These are phyloP conservation scores for Trichocomaceae sp. DNA, from an alignment of 2,329 filamentous ascomycete genomes.

Conservation along the genomic window DNA sequence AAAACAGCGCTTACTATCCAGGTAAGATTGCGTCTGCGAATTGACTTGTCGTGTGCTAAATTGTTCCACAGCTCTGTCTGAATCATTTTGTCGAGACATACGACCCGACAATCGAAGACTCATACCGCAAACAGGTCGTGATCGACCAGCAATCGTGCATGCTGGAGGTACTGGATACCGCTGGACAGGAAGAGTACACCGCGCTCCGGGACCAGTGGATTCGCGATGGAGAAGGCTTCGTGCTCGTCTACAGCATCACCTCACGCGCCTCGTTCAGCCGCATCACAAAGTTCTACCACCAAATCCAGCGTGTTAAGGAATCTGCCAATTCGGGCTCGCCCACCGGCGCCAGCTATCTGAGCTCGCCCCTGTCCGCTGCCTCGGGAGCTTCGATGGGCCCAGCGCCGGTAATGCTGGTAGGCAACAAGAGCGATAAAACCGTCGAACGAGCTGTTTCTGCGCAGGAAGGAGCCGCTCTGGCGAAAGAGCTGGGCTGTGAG, in stretches of 20 bases:
- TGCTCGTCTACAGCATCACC: constrained; percentile 97
- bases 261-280: constrained; percentile 90
- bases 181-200: constrained; percentile 97
- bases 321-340: constrained; percentile 56
- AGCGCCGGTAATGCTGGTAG: constrained; percentile 94
- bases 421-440: constrained; percentile 95
- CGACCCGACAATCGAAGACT: constrained; percentile 63
- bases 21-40: constrained; percentile 31
- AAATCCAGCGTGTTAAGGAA: constrained; percentile 96
- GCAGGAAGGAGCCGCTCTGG: constrained; percentile 87
- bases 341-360: constrained; percentile 43
- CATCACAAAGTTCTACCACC: constrained; percentile 92
- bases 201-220: constrained; percentile 97
- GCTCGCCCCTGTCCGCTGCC: constrained; percentile 44
- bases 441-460: constrained; percentile 95
- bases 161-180: constrained; percentile 93
- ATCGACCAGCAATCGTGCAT: constrained; percentile 91
- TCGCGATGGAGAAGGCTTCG: constrained; percentile 92
- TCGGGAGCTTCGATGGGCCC: constrained; percentile 48
- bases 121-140: constrained; percentile 64
- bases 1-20: constrained; percentile 91
- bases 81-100: constrained; percentile 97
- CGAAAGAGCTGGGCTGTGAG: constrained; percentile 86
- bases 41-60: not conserved
- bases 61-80: constrained; percentile 64